phyloP scores from a whole-genome alignment of 352 stramenopile genomes.

The Globisporangium takayamanum region DNA sequence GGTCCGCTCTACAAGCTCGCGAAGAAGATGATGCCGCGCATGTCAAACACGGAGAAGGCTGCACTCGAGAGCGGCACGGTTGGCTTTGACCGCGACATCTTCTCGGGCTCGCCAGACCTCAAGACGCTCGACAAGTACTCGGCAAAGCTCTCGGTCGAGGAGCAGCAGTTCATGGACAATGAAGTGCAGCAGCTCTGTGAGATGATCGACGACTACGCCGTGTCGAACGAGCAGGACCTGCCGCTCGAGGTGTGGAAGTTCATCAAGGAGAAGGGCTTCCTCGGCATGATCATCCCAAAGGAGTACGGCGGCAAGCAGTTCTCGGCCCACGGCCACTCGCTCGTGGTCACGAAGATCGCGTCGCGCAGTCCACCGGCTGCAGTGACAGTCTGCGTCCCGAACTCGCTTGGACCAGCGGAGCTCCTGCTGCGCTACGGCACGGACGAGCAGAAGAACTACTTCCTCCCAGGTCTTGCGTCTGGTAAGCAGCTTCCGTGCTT shows the following conservation, averaged over 20 bases:
- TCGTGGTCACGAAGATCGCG: constrained; percentile 92
- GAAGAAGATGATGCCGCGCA: constrained; percentile 94
- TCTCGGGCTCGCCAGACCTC: constrained; percentile 90
- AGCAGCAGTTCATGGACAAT: constrained; percentile 94
- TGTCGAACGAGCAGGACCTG: constrained; percentile 91
- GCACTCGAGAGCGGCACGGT: constrained; percentile 94
- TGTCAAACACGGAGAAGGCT: constrained; percentile 94
- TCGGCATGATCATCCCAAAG: constrained; percentile 98
- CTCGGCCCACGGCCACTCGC: constrained; percentile 86
- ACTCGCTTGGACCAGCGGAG: constrained; percentile 95
- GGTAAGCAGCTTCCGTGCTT: constrained; percentile 97
- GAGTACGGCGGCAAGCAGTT: constrained; percentile 92
- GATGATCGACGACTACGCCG: constrained; percentile 95
- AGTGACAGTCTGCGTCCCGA: constrained; percentile 95
- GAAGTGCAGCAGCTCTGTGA: constrained; percentile 94
- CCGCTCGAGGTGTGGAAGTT: constrained; percentile 92
- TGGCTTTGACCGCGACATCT: constrained; percentile 97
- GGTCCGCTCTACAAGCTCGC: constrained; percentile 91
- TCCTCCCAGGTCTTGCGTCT: constrained; percentile 89
- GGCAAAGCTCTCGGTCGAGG: constrained; percentile 88
- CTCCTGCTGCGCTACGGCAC: constrained; percentile 95
- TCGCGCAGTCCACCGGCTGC: constrained; percentile 88
- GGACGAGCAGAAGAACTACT: constrained; percentile 95
- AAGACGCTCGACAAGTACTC: constrained; percentile 93
- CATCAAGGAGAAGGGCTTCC: constrained; percentile 95